Conservation (phyloP, 2,329 filamentous ascomycete species). For the Aureobasidium vineae region DNA sequence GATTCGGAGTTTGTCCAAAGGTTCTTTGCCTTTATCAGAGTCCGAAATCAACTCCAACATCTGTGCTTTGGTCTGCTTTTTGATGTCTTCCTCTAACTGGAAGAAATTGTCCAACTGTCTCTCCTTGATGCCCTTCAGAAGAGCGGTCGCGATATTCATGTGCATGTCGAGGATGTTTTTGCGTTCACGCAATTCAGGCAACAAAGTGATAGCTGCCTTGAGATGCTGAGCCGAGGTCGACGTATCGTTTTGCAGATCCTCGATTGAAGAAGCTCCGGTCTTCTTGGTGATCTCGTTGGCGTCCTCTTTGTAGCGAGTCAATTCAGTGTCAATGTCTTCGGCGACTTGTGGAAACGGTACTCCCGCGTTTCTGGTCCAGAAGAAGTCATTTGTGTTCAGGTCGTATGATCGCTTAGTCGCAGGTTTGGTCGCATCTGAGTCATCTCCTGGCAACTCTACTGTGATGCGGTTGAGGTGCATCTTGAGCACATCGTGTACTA, state of each 20-base stretch:
- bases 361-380: conserved; percentile 91
- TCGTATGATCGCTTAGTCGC: conserved; percentile 88
- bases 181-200: conserved; percentile 88
- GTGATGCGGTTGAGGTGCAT: conserved; percentile 93
- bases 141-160: conserved; percentile 91
- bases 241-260: conserved; percentile 87
- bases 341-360: conserved; percentile 93
- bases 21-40: conserved; percentile 73
- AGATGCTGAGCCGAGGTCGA: conserved; percentile 88
- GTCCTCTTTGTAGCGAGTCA: conserved; percentile 94
- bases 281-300: conserved; percentile 92
- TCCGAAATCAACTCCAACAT: conserved; percentile 85
- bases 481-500: conserved; percentile 74
- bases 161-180: conserved; percentile 97
- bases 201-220: conserved; percentile 88
- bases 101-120: conserved; percentile 95
- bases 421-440: conserved; percentile 67
- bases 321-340: conserved; percentile 90
- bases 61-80: conserved; percentile 86
- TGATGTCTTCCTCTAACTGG: conserved; percentile 88
- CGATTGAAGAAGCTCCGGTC: conserved; percentile 86
- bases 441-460: conserved; percentile 78
- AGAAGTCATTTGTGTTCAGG: conserved; percentile 85
- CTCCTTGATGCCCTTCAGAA: conserved; percentile 82
- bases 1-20: conserved; percentile 83